Evolutionary conservation across 169 alveolate species (phyloP).

Genomic region (Plasmodium malariae): DNA sequence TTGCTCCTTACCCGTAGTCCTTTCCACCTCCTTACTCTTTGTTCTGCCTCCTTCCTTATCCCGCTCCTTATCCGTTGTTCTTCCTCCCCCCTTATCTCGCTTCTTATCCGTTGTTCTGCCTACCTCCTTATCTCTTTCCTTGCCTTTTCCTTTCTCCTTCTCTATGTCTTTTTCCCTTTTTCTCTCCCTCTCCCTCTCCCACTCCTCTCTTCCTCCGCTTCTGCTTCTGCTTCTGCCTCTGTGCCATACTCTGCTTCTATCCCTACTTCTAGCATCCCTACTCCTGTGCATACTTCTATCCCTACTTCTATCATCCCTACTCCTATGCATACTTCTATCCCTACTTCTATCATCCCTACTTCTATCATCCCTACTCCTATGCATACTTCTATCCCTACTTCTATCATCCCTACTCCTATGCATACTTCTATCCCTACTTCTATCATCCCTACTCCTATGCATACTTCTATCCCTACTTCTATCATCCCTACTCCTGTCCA

Average conservation of each 20-base stretch:
- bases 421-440: background rate
- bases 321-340: background rate
- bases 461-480: slow-evolving; percentile 22
- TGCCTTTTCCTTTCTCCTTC: background rate
- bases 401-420: background rate
- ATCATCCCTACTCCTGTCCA: background rate
- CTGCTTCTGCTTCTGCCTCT: background rate
- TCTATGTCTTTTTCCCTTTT: background rate
- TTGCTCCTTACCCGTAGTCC: background rate
- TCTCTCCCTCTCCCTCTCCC: background rate
- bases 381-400: background rate
- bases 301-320: background rate
- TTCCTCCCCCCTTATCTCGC: background rate
- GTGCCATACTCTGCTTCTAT: background rate
- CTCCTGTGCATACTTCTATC: background rate
- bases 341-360: background rate
- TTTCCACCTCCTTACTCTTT: background rate
- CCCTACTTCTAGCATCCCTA: background rate
- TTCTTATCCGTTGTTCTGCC: background rate
- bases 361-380: background rate
- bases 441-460: too few relatives aligned
- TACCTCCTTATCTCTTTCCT: background rate
- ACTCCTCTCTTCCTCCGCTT: background rate
- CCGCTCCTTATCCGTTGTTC: background rate
- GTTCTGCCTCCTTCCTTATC: background rate